Conservation (phyloP, 2,329 filamentous ascomycete species). For the Annulohypoxylon truncatum region DNA sequence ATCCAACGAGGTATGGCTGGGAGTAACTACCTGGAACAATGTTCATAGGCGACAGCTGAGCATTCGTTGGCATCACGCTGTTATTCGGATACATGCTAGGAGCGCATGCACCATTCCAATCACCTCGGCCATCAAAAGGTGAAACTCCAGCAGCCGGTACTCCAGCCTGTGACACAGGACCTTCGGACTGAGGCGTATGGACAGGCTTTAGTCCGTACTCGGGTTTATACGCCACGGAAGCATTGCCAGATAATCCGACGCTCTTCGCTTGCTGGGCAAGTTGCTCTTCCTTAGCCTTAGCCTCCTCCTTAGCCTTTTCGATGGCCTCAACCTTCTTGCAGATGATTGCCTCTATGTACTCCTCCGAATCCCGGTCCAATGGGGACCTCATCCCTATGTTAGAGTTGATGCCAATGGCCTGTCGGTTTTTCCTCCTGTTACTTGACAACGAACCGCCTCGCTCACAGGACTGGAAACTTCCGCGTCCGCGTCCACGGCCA, state of each 20-base stretch:
- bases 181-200: conserved; percentile 20
- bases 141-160: conserved; percentile 3
- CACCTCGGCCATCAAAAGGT: conserved; percentile 27
- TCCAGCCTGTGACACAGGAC: conserved; percentile 23
- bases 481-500: conserved; percentile 13
- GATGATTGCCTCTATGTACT: conserved; percentile 43
- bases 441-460: conserved; percentile 21
- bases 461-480: conserved; percentile 36
- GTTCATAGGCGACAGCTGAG: not conserved
- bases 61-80: conserved; percentile 4
- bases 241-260: conserved; percentile 55
- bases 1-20: conserved; percentile 67
- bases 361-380: conserved; percentile 37
- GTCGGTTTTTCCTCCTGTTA: conserved; percentile 24
- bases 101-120: conserved; percentile 30
- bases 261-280: conserved; percentile 31
- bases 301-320: not conserved
- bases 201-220: conserved; percentile 53
- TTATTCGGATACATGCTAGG: conserved; percentile 25
- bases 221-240: conserved; percentile 63
- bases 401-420: conserved; percentile 46
- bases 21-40: conserved; percentile 27
- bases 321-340: not conserved
- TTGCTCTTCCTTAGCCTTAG: conserved; percentile 20
- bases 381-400: conserved; percentile 40